Base-by-base conservation (phyloP, 2,329 filamentous ascomycete genomes). In the Apiospora saccharicola region DNA sequence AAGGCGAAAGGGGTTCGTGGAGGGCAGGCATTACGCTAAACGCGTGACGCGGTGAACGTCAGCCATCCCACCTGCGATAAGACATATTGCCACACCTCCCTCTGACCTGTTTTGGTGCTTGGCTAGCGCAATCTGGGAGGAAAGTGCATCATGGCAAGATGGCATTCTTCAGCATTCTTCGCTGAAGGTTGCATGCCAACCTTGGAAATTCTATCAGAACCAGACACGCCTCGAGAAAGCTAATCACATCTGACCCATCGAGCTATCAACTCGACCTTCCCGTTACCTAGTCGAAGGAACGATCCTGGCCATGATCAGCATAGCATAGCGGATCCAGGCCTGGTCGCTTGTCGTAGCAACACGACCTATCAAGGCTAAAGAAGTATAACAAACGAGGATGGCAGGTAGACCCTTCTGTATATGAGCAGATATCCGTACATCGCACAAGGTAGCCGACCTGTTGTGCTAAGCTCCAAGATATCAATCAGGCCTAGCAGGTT, bases 31-130 rank as follows among this genome's bases (percentile, higher is more conserved):
- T 75, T 75, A 71, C 57, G 64, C 72, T 53, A 70, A 76, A 78
- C 79, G 76, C 78, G 79, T 81, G 79, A 81, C 78, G 78, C 75
- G 74, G 75, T 72, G 76, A 74, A 76, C 77, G 78, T 80, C 78
- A 80, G 76, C 77, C 77, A 80, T 77, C 76, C 79, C 75, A 76
- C 77, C 78, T 68, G 41, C 78, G 78, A 78, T 78, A 77, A 80
- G 79, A 80, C 79, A 80, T 72, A 71, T 77, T 80, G 71, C 75
- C 78, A 80, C 79, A 77, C 76, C 73, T 75, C 72, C 70, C 70
- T 74, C 71, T 67, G 47, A 67, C 53, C 70, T 70, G 71, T 68
- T 72, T 74, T 44, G 47, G 44, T 78, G 34, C 44, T 49, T 47
- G 67, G 44, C 67, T 69, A 69, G 67, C 67, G 67, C 24, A 37